Evolutionary conservation across 257 asterid species (phyloP).

Genomic region (Solanum appendiculatum): DNA sequence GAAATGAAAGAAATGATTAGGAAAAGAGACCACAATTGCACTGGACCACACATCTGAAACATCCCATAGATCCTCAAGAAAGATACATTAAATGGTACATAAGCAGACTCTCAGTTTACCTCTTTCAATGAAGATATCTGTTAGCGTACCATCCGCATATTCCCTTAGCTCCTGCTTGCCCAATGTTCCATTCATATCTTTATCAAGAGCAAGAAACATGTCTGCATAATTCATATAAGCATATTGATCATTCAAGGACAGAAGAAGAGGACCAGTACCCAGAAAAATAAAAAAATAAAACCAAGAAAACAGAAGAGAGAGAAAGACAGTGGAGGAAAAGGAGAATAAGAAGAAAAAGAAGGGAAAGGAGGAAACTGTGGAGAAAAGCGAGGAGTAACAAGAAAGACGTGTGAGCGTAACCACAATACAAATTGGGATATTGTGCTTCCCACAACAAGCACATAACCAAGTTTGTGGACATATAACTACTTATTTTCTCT

Average conservation of each 20-base stretch:
- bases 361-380: not conserved
- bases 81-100: not conserved
- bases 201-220: constrained; percentile 98
- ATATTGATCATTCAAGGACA: not conserved
- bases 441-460: not conserved
- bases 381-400: not conserved
- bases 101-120: constrained; percentile 27
- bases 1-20: not conserved
- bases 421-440: not conserved
- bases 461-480: not conserved
- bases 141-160: constrained; percentile 95
- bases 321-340: not conserved
- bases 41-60: not conserved
- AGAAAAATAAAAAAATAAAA: not conserved
- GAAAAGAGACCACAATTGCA: not conserved
- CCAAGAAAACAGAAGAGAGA: not conserved
- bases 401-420: not conserved
- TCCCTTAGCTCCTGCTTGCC: constrained; percentile 97
- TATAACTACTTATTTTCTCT: not conserved
- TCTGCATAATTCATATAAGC: constrained; percentile 33
- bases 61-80: not conserved
- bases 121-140: constrained; percentile 96
- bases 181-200: constrained; percentile 89
- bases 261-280: not conserved
- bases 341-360: not conserved